Conservation (phyloP, 2,329 filamentous ascomycete genomes). For the Incumbomyces delicatus region DNA sequence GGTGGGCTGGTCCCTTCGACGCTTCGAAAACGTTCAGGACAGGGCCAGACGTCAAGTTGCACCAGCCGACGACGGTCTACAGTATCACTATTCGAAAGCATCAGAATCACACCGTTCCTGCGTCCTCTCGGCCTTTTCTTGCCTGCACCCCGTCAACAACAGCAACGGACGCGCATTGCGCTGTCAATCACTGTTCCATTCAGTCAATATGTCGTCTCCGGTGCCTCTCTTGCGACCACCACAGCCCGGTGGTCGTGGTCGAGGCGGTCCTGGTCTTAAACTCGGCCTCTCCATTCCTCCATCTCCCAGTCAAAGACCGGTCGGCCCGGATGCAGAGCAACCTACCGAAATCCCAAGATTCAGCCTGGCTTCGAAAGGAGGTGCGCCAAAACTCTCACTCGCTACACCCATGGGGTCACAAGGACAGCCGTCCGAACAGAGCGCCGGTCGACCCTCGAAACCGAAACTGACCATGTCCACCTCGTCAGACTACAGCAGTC, state of each 20-base stretch:
- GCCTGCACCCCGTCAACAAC: not conserved
- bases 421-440: conserved; percentile 56
- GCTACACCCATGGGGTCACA: conserved; percentile 81
- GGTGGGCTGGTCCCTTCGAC: not conserved
- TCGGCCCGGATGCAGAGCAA: conserved; percentile 45
- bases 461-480: conserved; percentile 14
- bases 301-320: conserved; percentile 71
- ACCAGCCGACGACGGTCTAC: not conserved
- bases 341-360: conserved; percentile 28
- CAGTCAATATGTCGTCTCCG: conserved; percentile 57
- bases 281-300: conserved; percentile 84
- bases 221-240: conserved; percentile 75
- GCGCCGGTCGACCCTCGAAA: conserved; percentile 37
- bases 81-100: not conserved
- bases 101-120: not conserved
- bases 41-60: not conserved
- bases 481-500: conserved; percentile 66
- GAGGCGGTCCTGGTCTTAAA: conserved; percentile 56
- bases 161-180: not conserved
- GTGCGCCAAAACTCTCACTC: conserved; percentile 67
- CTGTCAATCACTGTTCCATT: not conserved
- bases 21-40: not conserved
- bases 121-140: not conserved
- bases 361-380: conserved; percentile 24
- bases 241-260: conserved; percentile 59